These are phyloP conservation scores for Aristolochia californica DNA, from an alignment of 164 flowering plant species.

Conservation along the genomic window DNA sequence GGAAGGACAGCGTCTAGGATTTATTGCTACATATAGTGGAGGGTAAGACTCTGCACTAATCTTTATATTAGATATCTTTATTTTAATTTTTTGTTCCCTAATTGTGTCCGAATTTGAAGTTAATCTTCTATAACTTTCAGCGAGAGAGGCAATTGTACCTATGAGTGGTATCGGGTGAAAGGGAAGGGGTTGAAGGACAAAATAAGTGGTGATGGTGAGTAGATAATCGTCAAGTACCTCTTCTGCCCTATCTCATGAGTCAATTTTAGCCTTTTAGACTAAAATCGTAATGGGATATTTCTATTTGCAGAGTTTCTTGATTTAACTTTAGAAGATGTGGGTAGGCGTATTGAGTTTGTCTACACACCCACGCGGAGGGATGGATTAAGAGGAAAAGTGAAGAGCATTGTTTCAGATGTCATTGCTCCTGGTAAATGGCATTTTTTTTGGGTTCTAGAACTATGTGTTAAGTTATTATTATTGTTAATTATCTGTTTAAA, in stretches of 20 bases:
- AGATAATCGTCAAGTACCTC: not conserved
- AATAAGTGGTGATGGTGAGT: conserved; percentile 50
- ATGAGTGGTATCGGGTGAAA: conserved; percentile 80
- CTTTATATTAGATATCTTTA: not conserved
- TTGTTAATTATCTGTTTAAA: no score
- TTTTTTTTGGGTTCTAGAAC: not conserved
- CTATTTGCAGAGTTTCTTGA: conserved; percentile 49
- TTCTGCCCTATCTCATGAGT: not conserved
- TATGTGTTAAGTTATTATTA: no score
- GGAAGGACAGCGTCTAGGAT: conserved; percentile 70
- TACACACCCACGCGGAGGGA: conserved; percentile 79
- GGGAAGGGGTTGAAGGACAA: conserved; percentile 50
- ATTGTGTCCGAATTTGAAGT: not conserved
- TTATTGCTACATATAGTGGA: conserved; percentile 64
- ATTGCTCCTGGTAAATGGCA: conserved; percentile 66
- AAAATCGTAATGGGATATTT: not conserved
- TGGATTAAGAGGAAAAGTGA: conserved; percentile 55
- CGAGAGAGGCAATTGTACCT: conserved; percentile 60
- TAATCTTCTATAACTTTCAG: conserved; percentile 25
- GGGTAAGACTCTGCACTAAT: conserved; percentile 39
- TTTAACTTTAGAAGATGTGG: conserved; percentile 73
- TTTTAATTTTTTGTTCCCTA: not conserved
- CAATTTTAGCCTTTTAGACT: not conserved
- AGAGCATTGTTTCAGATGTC: conserved; percentile 46
- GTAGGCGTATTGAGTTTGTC: conserved; percentile 57